phyloP scores from a whole-genome alignment of 208 protist species.

The Balamuthia mandrillaris region DNA sequence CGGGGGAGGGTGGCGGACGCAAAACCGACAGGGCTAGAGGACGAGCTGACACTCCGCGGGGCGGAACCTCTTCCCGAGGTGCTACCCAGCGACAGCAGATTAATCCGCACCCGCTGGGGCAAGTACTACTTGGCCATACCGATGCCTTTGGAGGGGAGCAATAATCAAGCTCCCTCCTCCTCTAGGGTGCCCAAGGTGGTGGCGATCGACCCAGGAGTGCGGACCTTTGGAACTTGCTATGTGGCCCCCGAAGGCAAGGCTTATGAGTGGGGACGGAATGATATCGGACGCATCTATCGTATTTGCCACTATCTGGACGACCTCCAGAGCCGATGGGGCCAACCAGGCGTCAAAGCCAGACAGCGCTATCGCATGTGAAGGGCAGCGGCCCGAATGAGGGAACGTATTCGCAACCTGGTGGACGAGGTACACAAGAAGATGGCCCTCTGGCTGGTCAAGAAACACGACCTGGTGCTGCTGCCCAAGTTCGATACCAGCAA shows the following conservation, averaged over 20 bases:
- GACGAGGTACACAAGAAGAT: not conserved
- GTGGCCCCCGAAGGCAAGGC: not conserved
- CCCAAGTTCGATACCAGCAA: not conserved
- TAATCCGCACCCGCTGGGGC: not conserved
- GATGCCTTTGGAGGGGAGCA: too few relatives aligned
- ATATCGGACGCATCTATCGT: not conserved
- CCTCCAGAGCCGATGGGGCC: not conserved
- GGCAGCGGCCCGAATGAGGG: not conserved
- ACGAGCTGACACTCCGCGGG: too few relatives aligned
- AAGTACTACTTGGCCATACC: too few relatives aligned
- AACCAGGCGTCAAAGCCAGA: not conserved
- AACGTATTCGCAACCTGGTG: not conserved
- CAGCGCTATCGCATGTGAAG: not conserved
- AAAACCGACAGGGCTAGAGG: too few relatives aligned
- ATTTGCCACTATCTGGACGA: not conserved
- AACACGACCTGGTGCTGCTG: not conserved
- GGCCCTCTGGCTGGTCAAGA: not conserved
- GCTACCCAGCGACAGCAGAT: too few relatives aligned
- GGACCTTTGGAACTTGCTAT: not conserved
- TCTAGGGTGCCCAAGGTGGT: too few relatives aligned
- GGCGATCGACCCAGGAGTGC: constrained; percentile 21
- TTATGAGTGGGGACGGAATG: not conserved
- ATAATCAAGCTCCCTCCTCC: too few relatives aligned
- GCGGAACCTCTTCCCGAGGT: too few relatives aligned
- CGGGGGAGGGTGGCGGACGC: too few relatives aligned